Evolutionary conservation across 148 eudicot species (phyloP), one percentile per base, ranked within the genome.

Genomic region (Rhododendron henanense): DNA sequence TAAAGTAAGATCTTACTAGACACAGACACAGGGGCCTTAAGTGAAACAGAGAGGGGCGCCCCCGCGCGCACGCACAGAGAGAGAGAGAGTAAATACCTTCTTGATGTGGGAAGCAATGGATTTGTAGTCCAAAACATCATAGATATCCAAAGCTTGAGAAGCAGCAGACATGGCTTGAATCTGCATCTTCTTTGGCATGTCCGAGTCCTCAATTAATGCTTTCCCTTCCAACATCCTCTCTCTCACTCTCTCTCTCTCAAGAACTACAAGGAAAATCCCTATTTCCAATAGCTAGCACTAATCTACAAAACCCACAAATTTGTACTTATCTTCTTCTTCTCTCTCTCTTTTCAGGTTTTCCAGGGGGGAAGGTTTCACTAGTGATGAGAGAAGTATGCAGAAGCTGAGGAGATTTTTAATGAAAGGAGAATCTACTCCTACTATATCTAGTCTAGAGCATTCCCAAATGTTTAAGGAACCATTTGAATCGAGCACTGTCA

Each of bases 121-220:
- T 85, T 87, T 94, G 89, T 88, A 95, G 71, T 95, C 99, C 35
- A 89, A 21, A 65, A 95, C 98, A 90, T 97, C 99, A 87, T 87
- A 94, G 37, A 94, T 87, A 88, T 97, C 99, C 71, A 97, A 88
- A 87, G 99, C 98, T 83, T 95, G 91, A 93, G 95, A 95, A 87
- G 99, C 98, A 88, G 85, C 92, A 61, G 91, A 88, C 98, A 94
- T 95, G 53, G 99, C 99, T 89, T 95, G 99, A 85, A 93, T 89
- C 92, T 95, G 99, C 99, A 97, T 94, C 92, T 93, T 97, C 90
- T 86, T 9, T 11, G 99, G 98, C 99, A 97, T 97, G 85, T 97
- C 99, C 86, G 98, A 93, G 74, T 97, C 99, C 77, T 94, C 96
- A 45, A 95, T 88, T 89, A 93, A 21, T 37, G 93, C 99, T 83